These are phyloP conservation scores for Blepharisma japonicum DNA, from an alignment of 73 alveolate genomes.

Conservation along the genomic window DNA sequence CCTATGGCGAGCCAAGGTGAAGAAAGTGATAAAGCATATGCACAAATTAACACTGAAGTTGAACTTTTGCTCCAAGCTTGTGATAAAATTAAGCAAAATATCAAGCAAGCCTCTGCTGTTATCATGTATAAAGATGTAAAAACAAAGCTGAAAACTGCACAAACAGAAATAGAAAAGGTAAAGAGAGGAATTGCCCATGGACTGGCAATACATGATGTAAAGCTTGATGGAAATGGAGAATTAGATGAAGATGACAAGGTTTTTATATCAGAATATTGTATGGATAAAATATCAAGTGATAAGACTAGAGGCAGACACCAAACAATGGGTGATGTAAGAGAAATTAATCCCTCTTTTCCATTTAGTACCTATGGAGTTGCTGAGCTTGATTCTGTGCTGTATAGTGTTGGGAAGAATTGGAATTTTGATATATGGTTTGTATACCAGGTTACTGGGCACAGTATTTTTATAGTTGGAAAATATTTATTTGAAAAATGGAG, in stretches of 20 bases:
- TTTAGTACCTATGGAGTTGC: not conserved
- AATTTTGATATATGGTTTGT: constrained; percentile 25
- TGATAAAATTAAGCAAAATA: constrained; percentile 15
- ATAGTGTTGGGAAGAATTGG: constrained; percentile 31
- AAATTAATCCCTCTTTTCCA: not conserved
- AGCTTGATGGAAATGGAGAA: not conserved
- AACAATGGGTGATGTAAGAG: not conserved
- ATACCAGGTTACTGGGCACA: not conserved
- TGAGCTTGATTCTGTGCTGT: not conserved
- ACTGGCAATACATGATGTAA: not conserved
- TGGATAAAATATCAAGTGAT: not conserved
- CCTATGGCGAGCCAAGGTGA: not conserved
- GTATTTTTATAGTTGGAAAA: not conserved
- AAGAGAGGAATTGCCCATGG: constrained; percentile 7
- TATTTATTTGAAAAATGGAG: constrained; percentile 11
- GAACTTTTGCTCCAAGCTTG: constrained; percentile 2
- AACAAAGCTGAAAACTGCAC: constrained; percentile 19
- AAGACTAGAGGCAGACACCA: not conserved
- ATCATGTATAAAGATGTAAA: constrained; percentile 29
- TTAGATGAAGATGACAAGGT: not conserved
- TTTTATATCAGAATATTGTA: constrained; percentile 1
- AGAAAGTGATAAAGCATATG: not conserved
- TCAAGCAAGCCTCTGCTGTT: not conserved
- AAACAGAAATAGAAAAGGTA: constrained; percentile 13
- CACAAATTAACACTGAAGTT: constrained; percentile 1